Percentiles rank a stretch among this genome's conserved stretches.
These are phyloP conservation scores for Emergomyces africanus DNA, from an alignment of 2,329 filamentous ascomycete genomes.

Conservation along the genomic window DNA sequence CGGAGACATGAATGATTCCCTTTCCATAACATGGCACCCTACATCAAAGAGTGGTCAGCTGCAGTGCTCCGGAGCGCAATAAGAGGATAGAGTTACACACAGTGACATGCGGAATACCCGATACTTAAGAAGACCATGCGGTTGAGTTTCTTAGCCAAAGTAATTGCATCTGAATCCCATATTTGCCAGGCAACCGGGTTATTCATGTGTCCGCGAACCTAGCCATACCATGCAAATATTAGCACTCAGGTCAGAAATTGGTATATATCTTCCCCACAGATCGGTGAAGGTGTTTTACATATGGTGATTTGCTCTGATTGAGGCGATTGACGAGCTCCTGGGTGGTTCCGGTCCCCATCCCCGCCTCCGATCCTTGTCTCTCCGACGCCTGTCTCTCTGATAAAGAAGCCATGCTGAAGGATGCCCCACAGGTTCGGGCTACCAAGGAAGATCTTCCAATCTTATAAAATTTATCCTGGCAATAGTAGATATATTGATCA, in stretches of 20 bases:
- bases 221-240: neutral
- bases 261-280: neutral
- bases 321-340: constrained; percentile 42
- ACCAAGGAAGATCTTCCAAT: neutral
- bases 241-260: neutral
- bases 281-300: constrained; percentile 35
- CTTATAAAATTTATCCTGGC: neutral
- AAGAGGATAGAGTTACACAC: constrained; percentile 38
- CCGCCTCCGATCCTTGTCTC: constrained; percentile 16
- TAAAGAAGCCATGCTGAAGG: constrained; percentile 15
- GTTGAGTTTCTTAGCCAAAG: constrained; percentile 66
- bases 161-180: constrained; percentile 64
- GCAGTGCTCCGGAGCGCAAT: neutral
- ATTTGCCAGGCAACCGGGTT: constrained; percentile 89
- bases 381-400: constrained; percentile 18
- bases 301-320: constrained; percentile 51
- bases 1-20: constrained; percentile 77
- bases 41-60: constrained; percentile 10
- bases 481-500: neutral
- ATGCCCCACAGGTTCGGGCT: neutral
- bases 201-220: constrained; percentile 60
- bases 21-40: constrained; percentile 85
- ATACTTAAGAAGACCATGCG: constrained; percentile 88
- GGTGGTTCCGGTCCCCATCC: constrained; percentile 13
- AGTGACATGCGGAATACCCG: constrained; percentile 91